Percentiles rank a stretch among this genome's conserved stretches.
phyloP scores from a whole-genome alignment of 2,329 filamentous ascomycete genomes.

The Corynespora cassiicola region DNA sequence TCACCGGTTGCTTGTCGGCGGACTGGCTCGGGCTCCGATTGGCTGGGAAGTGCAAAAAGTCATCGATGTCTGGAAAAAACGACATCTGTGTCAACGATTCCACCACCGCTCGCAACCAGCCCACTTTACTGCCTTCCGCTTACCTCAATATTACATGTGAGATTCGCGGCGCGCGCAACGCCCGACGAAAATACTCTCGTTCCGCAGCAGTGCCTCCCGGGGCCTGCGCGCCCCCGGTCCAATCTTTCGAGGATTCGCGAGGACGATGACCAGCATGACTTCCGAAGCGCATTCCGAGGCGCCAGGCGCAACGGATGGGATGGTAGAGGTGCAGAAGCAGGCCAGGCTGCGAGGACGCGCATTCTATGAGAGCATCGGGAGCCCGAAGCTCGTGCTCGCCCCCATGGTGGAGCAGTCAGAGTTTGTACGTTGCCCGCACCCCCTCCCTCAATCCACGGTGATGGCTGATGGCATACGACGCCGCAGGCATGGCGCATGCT shows the following conservation, averaged over 20 bases:
- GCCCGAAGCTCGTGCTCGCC: constrained; percentile 86
- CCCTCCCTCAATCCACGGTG: neutral
- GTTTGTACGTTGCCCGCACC: constrained; percentile 70
- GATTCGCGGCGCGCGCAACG: too few relatives aligned
- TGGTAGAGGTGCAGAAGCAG: constrained; percentile 14
- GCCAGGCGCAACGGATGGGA: constrained; percentile 12
- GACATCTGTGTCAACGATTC: too few relatives aligned
- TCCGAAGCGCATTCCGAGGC: constrained; percentile 2
- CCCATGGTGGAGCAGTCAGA: constrained; percentile 99
- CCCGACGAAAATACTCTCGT: too few relatives aligned
- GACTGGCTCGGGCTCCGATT: constrained; percentile 20
- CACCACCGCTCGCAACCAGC: too few relatives aligned
- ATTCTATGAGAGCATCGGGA: constrained; percentile 95
- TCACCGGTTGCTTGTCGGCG: constrained; percentile 9
- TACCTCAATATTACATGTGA: too few relatives aligned
- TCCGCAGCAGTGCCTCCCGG: constrained; percentile 2
- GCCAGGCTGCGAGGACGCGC: constrained; percentile 79
- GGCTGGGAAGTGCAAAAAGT: too few relatives aligned
- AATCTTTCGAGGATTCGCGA: neutral
- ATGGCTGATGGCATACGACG: constrained; percentile 13
- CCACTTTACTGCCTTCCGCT: too few relatives aligned
- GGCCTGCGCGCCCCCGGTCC: constrained; percentile 1
- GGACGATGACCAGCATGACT: neutral
- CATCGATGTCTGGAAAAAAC: too few relatives aligned
- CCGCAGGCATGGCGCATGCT: constrained; percentile 94